Percentiles rank a stretch among this genome's conserved stretches.
phyloP scores from a whole-genome alignment of 108 stramenopile genomes.

The Nannochloropsis gaditana region DNA sequence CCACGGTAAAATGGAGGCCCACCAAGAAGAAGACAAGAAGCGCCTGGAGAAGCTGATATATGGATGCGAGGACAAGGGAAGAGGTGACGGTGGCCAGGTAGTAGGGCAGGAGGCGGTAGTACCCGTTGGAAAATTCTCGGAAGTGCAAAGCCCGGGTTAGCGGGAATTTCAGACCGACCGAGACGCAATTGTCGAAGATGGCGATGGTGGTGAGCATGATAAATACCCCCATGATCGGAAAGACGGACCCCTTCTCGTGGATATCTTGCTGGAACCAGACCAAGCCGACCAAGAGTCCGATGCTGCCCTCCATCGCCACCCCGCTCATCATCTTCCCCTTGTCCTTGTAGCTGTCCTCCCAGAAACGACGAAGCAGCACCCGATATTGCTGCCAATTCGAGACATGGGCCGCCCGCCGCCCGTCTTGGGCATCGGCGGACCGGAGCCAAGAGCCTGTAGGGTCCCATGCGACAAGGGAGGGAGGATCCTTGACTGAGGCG shows the following conservation, averaged over 20 bases:
- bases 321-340: background rate
- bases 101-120: background rate
- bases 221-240: background rate
- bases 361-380: background rate
- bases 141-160: background rate
- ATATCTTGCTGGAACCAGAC: background rate
- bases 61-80: constrained; percentile 12
- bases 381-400: constrained; percentile 11
- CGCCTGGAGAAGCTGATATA: background rate
- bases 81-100: background rate
- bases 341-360: background rate
- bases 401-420: background rate
- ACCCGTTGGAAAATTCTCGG: background rate
- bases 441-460: background rate
- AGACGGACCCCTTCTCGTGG: background rate
- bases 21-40: constrained; percentile 23
- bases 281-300: background rate
- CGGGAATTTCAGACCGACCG: background rate
- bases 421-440: background rate
- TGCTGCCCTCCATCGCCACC: background rate
- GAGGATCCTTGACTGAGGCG: background rate
- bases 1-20: background rate
- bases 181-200: background rate
- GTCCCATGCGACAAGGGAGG: background rate
- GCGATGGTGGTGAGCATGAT: background rate